Base-by-base conservation (phyloP, 805 yeast species). In the Barnettozyma vustinii region DNA sequence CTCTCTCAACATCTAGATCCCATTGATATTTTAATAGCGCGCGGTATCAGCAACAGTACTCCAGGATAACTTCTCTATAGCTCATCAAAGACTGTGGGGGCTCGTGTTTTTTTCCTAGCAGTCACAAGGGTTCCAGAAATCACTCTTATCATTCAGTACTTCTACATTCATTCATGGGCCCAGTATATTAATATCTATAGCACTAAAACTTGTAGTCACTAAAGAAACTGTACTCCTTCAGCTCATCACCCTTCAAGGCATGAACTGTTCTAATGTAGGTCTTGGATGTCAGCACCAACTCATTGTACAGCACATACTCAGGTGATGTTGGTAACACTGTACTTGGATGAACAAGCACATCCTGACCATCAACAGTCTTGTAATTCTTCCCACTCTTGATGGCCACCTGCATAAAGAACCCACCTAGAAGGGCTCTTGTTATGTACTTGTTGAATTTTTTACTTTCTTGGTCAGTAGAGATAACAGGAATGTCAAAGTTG, bases 391-490 rank as follows among this genome's bases (percentile, higher is more conserved):
- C 83, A n/a, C 86, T 79, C 73, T 87, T 88, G 71, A 91, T 94
- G 32, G 97, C 98, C 48, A 87, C 96, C 72, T 94, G 99, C 98
- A 94, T 91, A 73, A 94, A 94, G 67, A 90, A 91, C 2, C 99
- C 99, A n/a, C 88, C 79, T 4, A 88, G 77, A 50, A 94, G 69
- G 0, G 98, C 96, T 65, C 85, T 87, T 49, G 96, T 77, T 55
- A 94, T 83, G 59, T 88, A 85, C 57, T 78, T 82, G 66, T 83
- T 84, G 69, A 87, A 90, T 45, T 78, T 79, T 53, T 75, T 73
- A 59, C 81, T 83, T 25, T 79, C 85, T 53, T 69, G 77, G 37
- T 85, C 83, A 2, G 89, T 83, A 43, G 89, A 79, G 51, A 77
- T 74, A 47, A 94, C 68, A 49, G 83, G 87, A 49, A 92, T 69